These are phyloP conservation scores for Lipomyces kockii DNA, from an alignment of 805 yeast species.

Conservation along the genomic window DNA sequence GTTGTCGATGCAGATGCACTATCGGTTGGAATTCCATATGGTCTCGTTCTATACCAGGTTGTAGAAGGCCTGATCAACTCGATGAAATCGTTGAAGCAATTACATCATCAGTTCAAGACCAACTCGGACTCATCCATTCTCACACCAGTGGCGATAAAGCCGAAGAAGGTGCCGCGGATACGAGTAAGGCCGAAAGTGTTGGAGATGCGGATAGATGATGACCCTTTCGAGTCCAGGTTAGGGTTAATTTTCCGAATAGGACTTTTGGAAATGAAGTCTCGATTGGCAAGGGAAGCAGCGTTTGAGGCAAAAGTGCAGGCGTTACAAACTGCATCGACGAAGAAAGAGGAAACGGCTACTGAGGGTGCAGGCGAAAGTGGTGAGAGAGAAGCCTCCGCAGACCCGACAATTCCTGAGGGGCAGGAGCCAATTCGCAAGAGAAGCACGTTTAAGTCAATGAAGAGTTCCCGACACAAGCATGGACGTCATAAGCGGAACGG, in stretches of 20 bases:
- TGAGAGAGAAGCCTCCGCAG: background rate
- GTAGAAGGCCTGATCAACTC: slow-evolving; percentile 76
- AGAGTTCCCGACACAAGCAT: slow-evolving; percentile 9
- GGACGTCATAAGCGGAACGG: slow-evolving; percentile 9
- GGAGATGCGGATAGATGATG: slow-evolving; percentile 76
- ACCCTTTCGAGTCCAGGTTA: slow-evolving; percentile 82
- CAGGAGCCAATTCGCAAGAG: slow-evolving; percentile 1
- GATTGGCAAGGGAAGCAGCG: slow-evolving; percentile 57
- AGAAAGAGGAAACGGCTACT: background rate
- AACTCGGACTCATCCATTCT: slow-evolving; percentile 36
- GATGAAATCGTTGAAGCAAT: slow-evolving; percentile 67
- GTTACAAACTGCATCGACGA: slow-evolving; percentile 23
- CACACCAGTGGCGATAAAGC: slow-evolving; percentile 36
- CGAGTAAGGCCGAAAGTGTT: slow-evolving; percentile 60
- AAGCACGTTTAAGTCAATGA: slow-evolving; percentile 26
- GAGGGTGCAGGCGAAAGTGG: background rate
- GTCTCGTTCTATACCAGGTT: slow-evolving; percentile 74
- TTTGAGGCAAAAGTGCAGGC: slow-evolving; percentile 48
- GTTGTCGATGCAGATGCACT: slow-evolving; percentile 44
- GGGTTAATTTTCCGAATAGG: slow-evolving; percentile 70
- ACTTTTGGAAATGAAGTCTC: slow-evolving; percentile 54
- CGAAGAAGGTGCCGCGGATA: slow-evolving; percentile 51
- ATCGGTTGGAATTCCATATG: slow-evolving; percentile 62
- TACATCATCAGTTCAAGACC: slow-evolving; percentile 44
- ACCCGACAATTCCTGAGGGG: background rate